Conservation (phyloP, 2,329 filamentous ascomycete genomes). For the Verticillium nonalfalfae region DNA sequence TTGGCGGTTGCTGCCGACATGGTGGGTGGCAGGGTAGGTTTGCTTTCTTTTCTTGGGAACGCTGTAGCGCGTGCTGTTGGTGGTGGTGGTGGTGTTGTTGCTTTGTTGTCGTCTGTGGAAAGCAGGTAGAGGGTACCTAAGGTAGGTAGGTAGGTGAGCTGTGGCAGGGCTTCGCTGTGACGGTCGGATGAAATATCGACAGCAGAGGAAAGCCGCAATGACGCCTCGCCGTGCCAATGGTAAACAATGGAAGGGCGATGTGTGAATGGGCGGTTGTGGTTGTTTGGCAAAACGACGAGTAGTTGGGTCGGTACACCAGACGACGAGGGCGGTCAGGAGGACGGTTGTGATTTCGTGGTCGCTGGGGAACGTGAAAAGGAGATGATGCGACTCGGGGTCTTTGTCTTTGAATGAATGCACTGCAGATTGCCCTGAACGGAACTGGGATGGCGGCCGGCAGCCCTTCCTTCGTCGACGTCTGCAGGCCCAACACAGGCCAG, state of each 20-base stretch:
- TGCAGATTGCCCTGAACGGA: neutral
- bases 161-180: neutral
- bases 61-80: too few relatives aligned
- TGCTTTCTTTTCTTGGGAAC: neutral
- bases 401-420: neutral
- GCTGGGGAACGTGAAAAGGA: neutral
- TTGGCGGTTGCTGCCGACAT: conserved; percentile 49
- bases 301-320: neutral
- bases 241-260: neutral
- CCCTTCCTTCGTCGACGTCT: neutral
- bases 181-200: neutral
- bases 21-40: conserved; percentile 1
- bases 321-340: neutral
- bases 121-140: neutral
- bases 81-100: neutral
- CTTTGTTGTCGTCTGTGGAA: neutral
- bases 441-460: neutral
- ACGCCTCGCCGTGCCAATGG: neutral
- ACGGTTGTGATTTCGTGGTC: neutral
- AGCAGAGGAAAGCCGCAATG: neutral
- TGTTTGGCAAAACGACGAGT: neutral
- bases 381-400: neutral
- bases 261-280: too few relatives aligned
- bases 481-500: neutral
- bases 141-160: neutral